Evolutionary conservation across 2,329 filamentous ascomycete species (phyloP).

Genomic region (Cladosporium phlei): DNA sequence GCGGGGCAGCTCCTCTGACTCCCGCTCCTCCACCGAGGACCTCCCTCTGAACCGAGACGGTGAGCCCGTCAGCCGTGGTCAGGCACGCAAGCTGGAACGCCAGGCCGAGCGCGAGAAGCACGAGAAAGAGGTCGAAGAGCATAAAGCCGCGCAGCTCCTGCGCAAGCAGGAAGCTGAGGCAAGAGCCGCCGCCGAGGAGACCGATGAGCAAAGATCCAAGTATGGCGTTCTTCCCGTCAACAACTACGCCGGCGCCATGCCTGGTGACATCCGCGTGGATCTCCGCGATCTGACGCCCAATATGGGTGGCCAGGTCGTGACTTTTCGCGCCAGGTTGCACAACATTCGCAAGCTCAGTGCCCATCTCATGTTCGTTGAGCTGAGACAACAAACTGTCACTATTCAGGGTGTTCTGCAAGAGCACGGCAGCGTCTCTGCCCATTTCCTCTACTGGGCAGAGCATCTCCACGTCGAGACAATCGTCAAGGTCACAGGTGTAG

Average conservation of each 20-base stretch:
- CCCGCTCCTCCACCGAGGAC: constrained; percentile 33
- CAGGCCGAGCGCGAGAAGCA: constrained; percentile 43
- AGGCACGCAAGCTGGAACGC: constrained; percentile 46
- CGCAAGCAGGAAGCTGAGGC: constrained; percentile 46
- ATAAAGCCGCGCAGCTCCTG: constrained; percentile 41
- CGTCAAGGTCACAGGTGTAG: constrained; percentile 67
- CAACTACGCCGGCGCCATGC: constrained; percentile 51
- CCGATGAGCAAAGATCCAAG: constrained; percentile 53
- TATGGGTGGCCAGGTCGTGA: constrained; percentile 56
- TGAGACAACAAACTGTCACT: constrained; percentile 77
- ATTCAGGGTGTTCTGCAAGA: constrained; percentile 76
- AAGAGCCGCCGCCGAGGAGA: constrained; percentile 50
- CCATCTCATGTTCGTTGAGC: constrained; percentile 77
- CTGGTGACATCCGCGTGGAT: constrained; percentile 44
- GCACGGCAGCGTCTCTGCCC: constrained; percentile 58
- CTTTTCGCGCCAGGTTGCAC: constrained; percentile 69
- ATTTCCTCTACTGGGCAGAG: constrained; percentile 84
- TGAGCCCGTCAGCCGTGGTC: constrained; percentile 46
- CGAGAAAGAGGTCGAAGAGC: constrained; percentile 40
- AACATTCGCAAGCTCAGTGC: constrained; percentile 77
- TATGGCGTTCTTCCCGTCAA: constrained; percentile 57
- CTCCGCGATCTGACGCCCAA: constrained; percentile 49
- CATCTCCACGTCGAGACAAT: constrained; percentile 74
- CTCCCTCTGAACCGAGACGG: constrained; percentile 46
- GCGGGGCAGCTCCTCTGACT: constrained; percentile 27